Evolutionary conservation across 306 rosid genomes (phyloP).

Genomic region (Luffa aegyptiaca): DNA sequence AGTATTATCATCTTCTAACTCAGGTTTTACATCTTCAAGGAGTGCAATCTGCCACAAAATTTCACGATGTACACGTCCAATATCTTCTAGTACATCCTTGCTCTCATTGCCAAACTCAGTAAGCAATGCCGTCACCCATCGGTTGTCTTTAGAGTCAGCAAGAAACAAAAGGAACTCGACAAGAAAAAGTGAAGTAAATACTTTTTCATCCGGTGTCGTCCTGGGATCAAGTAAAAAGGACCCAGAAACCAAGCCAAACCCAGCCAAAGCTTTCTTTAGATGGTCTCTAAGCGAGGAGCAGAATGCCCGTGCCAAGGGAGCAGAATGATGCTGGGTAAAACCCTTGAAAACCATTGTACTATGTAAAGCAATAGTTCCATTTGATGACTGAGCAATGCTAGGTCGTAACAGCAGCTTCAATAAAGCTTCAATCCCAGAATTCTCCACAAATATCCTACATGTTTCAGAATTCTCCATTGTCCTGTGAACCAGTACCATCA

Average conservation of each 20-base stretch:
- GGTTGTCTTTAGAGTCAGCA: slow-evolving; percentile 94
- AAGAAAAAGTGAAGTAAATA: slow-evolving; percentile 64
- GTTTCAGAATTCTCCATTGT: slow-evolving; percentile 95
- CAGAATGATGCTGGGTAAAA: slow-evolving; percentile 88
- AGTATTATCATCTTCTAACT: slow-evolving; percentile 46
- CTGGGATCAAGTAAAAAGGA: slow-evolving; percentile 60
- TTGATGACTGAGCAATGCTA: slow-evolving; percentile 74
- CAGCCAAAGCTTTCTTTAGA: slow-evolving; percentile 66
- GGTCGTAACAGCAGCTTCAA: slow-evolving; percentile 71
- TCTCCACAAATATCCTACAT: slow-evolving; percentile 90
- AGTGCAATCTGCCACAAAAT: slow-evolving; percentile 85
- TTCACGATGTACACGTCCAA: slow-evolving; percentile 79
- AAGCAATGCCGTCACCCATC: slow-evolving; percentile 83
- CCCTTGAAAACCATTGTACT: slow-evolving; percentile 98
- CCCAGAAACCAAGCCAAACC: slow-evolving; percentile 48
- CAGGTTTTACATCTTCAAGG: slow-evolving; percentile 70
- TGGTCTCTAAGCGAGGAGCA: slow-evolving; percentile 73
- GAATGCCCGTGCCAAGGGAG: slow-evolving; percentile 73
- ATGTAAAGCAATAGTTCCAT: slow-evolving; percentile 92
- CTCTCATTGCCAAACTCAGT: slow-evolving; percentile 79
- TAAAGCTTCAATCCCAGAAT: slow-evolving; percentile 78
- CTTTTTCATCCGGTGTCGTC: slow-evolving; percentile 49
- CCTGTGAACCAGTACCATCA: slow-evolving; percentile 90
- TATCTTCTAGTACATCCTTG: slow-evolving; percentile 80
- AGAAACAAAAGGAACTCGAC: slow-evolving; percentile 90